phyloP scores from a whole-genome alignment of 352 stramenopile genomes.

The Aphanomyces invadans region DNA sequence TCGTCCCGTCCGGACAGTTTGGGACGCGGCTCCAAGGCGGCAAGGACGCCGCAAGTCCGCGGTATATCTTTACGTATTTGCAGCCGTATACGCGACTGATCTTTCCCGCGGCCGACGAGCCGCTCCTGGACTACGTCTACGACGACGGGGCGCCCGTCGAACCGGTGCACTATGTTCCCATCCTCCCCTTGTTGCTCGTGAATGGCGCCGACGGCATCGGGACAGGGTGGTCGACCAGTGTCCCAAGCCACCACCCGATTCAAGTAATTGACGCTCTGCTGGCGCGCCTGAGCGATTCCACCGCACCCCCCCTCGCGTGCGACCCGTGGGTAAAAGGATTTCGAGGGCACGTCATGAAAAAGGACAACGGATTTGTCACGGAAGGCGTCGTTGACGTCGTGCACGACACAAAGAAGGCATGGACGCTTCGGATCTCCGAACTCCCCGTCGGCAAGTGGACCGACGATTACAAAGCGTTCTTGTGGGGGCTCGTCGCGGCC shows the following conservation, averaged over 20 bases:
- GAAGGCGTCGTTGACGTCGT: conserved; percentile 59
- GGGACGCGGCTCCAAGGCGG: conserved; percentile 97
- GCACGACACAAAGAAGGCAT: conserved; percentile 57
- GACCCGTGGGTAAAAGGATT: conserved; percentile 95
- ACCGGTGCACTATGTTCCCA: conserved; percentile 95
- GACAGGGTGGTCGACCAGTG: conserved; percentile 94
- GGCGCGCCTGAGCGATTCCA: conserved; percentile 49
- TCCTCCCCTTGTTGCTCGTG: conserved; percentile 93
- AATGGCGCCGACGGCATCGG: conserved; percentile 99
- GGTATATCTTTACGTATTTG: conserved; percentile 99
- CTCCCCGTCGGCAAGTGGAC: conserved; percentile 97
- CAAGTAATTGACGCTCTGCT: conserved; percentile 95
- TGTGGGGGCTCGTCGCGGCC: conserved; percentile 89
- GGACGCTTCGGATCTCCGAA: conserved; percentile 93
- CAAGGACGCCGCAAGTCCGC: conserved; percentile 95
- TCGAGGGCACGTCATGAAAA: conserved; percentile 79
- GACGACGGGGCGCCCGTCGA: conserved; percentile 98
- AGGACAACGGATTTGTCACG: conserved; percentile 63
- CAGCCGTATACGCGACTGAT: conserved; percentile 93
- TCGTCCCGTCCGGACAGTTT: conserved; percentile 98
- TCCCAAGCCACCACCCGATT: conserved; percentile 94
- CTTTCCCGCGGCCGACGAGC: conserved; percentile 98
- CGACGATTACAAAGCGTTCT: conserved; percentile 97
- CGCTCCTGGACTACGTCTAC: conserved; percentile 93
- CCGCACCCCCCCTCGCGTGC: not conserved